Base-by-base conservation (phyloP, 345 rosid genomes). In the Hibiscus syriacus region DNA sequence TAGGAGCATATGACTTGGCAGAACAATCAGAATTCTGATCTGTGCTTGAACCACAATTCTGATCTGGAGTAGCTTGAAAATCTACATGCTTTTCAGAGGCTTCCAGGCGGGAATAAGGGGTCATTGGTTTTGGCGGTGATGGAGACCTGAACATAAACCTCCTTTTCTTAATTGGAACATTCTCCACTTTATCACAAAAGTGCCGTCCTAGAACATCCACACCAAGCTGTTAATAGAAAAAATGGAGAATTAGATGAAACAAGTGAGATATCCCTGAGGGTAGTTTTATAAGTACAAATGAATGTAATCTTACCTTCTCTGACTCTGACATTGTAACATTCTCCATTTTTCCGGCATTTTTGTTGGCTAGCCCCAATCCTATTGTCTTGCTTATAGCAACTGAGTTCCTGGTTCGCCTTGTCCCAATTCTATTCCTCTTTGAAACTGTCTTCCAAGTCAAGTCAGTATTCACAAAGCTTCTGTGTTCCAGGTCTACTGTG, bases 131-230 rank as follows among this genome's bases (percentile, higher is more conserved):
- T 23, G 67, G 76, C 26, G 80, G 79, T 53, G 87, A 69, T 0
- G 54, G 70, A 30, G 83, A 70, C 46, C 43, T 56, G 32, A 70
- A 69, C 53, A 72, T 70, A 70, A 72, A 62, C 70, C 84, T 78
- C 32, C 85, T 71, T 57, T 86, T 86, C 79, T 86, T 84, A 17
- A 82, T 73, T 0, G 89, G 92, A 30, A 84, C 80, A 36, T 77
- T 73, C 69, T 76, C 83, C 58, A 70, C 67, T 72, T 73, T 79
- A 67, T 77, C 82, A 39, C 80, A 72, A 39, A 83, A 82, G 59
- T 77, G 81, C 29, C 73, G 77, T 17, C 86, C 86, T 57, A 77
- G 77, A 72, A 84, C 74, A 68, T 82, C 83, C 72, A 82, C 84
- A 36, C 85, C 85, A 73, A 74, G 73, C 88, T 82, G 85, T 73